Base-by-base conservation (phyloP, 2,329 filamentous ascomycete genomes). In the Albophoma yamanashiensis region DNA sequence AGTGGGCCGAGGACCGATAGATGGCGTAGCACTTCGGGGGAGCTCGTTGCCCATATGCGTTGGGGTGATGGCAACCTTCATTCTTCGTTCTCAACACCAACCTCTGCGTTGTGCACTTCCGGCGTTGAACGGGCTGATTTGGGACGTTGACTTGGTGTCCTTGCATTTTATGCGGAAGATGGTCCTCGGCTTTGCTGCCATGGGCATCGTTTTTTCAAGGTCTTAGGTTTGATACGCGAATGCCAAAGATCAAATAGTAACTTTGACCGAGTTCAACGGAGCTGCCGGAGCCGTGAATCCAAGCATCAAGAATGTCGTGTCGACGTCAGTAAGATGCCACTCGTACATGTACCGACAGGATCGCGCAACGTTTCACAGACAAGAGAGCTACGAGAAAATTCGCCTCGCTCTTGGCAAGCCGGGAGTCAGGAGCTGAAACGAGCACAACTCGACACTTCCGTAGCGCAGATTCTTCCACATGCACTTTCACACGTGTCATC, bases 1-100 rank as follows among this genome's bases (percentile, higher is more conserved):
- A 94, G 77, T 94, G 90, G 90, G 90, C 90, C 55, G 90, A 94
- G 80, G 90, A 94, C 67, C 85, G 87, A 68, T 89, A 82, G 80
- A 22, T 42, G 47, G 22, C 43, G 25, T 47, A 27, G n/a, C n/a
- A 22, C 47, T 39, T 47, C 7, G n/a, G 31, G 50, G 31, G 20
- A 55, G 50, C 20, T 22, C 22, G 50, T 55, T 55, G 31, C 31
- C 50, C 50, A 22, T 22, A n/a, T 55, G 20, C 31, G 9, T 22
- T 38, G 38, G 55, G 52, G 38, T 15, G 58, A 39, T 11, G 12
- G 36, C 50, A 14, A 55, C 5, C 20, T n/a, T 20, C n/a, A 36
- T 43, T 4, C n/a, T 53, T 42, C 31, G 34, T 47, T 43, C 7
- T 47, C 22, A 31, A 43, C 40, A 34, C 36, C 45, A 20, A 36